These are phyloP conservation scores for Kingdonia uniflora DNA, from an alignment of 164 flowering plant species.

Conservation along the genomic window DNA sequence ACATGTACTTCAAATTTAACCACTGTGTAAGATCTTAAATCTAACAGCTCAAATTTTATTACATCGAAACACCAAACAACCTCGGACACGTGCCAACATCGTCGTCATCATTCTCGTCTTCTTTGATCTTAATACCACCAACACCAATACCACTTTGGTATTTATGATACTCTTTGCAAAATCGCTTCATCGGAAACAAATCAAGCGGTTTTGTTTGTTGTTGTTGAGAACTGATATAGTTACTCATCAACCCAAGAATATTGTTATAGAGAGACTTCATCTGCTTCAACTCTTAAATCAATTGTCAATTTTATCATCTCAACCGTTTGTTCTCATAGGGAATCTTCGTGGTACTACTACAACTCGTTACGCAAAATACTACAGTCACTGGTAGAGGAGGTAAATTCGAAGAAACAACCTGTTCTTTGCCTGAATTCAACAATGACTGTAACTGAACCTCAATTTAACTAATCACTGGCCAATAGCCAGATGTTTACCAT, in stretches of 20 bases:
- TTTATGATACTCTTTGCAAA: slow-evolving; percentile 10
- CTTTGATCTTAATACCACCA: slow-evolving; percentile 8
- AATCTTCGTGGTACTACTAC: slow-evolving; percentile 30
- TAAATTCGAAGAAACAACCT: slow-evolving; percentile 40
- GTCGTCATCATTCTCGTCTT: neutral
- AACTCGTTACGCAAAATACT: slow-evolving; percentile 6
- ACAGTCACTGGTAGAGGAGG: slow-evolving; percentile 9
- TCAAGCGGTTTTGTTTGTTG: slow-evolving; percentile 31
- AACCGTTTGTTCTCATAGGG: slow-evolving; percentile 71
- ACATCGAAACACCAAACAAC: slow-evolving; percentile 48
- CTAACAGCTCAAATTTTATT: slow-evolving; percentile 50
- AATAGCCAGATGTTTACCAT: slow-evolving; percentile 1
- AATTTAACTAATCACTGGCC: neutral
- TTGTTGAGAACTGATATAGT: slow-evolving; percentile 18
- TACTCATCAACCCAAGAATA: slow-evolving; percentile 53
- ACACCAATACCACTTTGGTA: slow-evolving; percentile 7
- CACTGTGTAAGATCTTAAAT: slow-evolving; percentile 26
- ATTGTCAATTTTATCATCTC: slow-evolving; percentile 51
- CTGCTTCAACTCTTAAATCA: slow-evolving; percentile 43
- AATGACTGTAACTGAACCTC: slow-evolving; percentile 25
- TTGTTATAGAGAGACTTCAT: slow-evolving; percentile 63
- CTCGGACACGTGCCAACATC: slow-evolving; percentile 22
- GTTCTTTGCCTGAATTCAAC: slow-evolving; percentile 62
- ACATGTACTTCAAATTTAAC: slow-evolving; percentile 19
- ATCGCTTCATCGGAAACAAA: slow-evolving; percentile 29